A percentile compares a stretch with the other conserved stretches of the same genome.
Evolutionary conservation across 2,329 filamentous ascomycete species (phyloP).

Genomic region (Exophiala alcalophila): DNA sequence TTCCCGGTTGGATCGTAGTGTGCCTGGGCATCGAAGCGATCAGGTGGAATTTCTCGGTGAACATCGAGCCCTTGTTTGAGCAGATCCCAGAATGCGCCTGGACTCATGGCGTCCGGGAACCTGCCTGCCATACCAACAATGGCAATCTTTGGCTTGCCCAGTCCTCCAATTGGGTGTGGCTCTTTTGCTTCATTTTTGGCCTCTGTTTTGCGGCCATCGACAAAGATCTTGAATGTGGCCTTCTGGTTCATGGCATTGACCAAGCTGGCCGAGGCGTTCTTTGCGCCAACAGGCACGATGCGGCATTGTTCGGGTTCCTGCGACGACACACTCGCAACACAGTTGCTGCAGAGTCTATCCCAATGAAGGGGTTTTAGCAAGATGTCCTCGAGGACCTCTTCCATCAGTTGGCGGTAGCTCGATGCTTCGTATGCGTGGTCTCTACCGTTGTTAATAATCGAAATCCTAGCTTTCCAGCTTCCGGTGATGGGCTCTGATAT

Average conservation of each 20-base stretch:
- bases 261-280: constrained; percentile 1
- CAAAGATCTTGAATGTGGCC: constrained; percentile 1
- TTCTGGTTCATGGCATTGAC: constrained; percentile 3
- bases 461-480: not conserved
- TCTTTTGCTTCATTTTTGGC: not conserved
- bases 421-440: constrained; percentile 1
- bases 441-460: constrained; percentile 1
- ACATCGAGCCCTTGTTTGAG: constrained; percentile 36
- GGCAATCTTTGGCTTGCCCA: constrained; percentile 42
- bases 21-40: constrained; percentile 37
- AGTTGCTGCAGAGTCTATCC: constrained; percentile 24
- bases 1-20: constrained; percentile 38
- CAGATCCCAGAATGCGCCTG: constrained; percentile 37
- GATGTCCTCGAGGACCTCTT: constrained; percentile 27
- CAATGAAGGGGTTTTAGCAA: constrained; percentile 28
- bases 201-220: not conserved
- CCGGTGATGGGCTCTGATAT: not conserved
- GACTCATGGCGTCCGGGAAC: constrained; percentile 54
- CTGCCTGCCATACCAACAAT: constrained; percentile 76
- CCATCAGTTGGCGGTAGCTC: constrained; percentile 19
- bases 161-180: not conserved
- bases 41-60: constrained; percentile 31
- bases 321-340: constrained; percentile 1
- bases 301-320: constrained; percentile 1
- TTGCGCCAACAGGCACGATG: not conserved